Evolutionary conservation across 345 rosid species (phyloP).

Genomic region (Sonneratia alba): DNA sequence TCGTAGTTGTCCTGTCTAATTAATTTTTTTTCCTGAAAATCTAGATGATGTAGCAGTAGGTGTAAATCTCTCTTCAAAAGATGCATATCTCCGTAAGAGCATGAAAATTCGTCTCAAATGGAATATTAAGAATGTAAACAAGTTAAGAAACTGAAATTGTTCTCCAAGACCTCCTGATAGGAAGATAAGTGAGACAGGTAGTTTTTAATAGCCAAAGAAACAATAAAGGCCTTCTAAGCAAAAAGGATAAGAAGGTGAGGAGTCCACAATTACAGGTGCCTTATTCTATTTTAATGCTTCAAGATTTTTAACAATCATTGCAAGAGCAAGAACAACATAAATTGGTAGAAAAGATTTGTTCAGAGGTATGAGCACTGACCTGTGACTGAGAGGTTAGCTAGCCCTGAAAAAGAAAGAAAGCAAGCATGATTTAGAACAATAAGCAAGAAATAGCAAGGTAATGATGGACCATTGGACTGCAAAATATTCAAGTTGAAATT

Average conservation of each 20-base stretch:
- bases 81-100: not conserved
- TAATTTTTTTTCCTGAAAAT: not conserved
- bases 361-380: conserved; percentile 8
- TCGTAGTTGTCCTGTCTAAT: not conserved
- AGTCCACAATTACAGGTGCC: not conserved
- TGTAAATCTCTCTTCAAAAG: not conserved
- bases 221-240: not conserved
- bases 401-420: conserved; percentile 11
- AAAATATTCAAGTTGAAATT: not conserved
- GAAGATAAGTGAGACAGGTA: not conserved
- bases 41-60: not conserved
- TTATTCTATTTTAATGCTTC: not conserved
- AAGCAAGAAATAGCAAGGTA: not conserved
- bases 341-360: not conserved
- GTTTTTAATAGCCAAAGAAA: not conserved
- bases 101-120: not conserved
- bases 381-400: conserved; percentile 20
- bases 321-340: not conserved
- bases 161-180: not conserved
- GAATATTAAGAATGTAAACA: not conserved
- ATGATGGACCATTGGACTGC: not conserved
- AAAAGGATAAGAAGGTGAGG: not conserved
- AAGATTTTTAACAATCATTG: not conserved
- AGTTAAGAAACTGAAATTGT: not conserved
- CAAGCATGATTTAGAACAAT: not conserved